Evolutionary conservation across 495 filamentous ascomycete genomes (phyloP).

Genomic region (Penicillium mononematosum): DNA sequence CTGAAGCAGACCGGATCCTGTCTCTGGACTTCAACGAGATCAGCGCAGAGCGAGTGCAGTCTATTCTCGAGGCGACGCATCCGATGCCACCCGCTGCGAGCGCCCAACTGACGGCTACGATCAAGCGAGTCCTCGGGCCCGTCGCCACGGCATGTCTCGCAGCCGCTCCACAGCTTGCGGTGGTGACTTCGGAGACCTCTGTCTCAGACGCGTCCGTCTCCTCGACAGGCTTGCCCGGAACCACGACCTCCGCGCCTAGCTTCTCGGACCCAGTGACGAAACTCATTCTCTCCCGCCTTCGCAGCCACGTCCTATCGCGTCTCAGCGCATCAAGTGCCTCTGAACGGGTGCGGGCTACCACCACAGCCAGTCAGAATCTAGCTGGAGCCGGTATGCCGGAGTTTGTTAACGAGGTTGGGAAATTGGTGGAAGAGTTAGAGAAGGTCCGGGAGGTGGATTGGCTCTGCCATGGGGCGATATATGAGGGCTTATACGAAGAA

Average conservation of each 20-base stretch:
- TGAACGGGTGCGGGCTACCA: slow-evolving; percentile 78
- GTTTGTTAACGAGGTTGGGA: slow-evolving; percentile 81
- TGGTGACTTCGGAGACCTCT: slow-evolving; percentile 29
- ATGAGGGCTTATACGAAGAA: slow-evolving; percentile 62
- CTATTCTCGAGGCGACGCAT: slow-evolving; percentile 74
- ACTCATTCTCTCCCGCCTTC: slow-evolving; percentile 72
- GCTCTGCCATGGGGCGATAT: slow-evolving; percentile 73
- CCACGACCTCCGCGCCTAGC: slow-evolving; percentile 26
- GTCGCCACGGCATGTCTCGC: slow-evolving; percentile 41
- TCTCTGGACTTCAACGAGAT: slow-evolving; percentile 55
- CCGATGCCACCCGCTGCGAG: slow-evolving; percentile 65
- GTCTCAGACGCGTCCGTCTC: slow-evolving; percentile 1
- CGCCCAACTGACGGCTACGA: slow-evolving; percentile 45
- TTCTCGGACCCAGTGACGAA: slow-evolving; percentile 78
- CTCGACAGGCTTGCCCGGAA: slow-evolving; percentile 16
- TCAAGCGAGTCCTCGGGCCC: slow-evolving; percentile 55
- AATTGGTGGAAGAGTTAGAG: slow-evolving; percentile 74
- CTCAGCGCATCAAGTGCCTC: slow-evolving; percentile 72
- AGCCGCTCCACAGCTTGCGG: slow-evolving; percentile 35
- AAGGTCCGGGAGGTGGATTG: slow-evolving; percentile 78
- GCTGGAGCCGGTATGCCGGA: slow-evolving; percentile 79
- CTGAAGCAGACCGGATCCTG: slow-evolving; percentile 75
- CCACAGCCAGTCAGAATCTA: slow-evolving; percentile 78
- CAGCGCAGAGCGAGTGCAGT: slow-evolving; percentile 63
- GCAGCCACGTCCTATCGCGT: slow-evolving; percentile 71